A percentile compares a stretch with the other conserved stretches of the same genome.
Conservation (phyloP, 768 basidiomycete species). For the Clitopilus hobsonii region DNA sequence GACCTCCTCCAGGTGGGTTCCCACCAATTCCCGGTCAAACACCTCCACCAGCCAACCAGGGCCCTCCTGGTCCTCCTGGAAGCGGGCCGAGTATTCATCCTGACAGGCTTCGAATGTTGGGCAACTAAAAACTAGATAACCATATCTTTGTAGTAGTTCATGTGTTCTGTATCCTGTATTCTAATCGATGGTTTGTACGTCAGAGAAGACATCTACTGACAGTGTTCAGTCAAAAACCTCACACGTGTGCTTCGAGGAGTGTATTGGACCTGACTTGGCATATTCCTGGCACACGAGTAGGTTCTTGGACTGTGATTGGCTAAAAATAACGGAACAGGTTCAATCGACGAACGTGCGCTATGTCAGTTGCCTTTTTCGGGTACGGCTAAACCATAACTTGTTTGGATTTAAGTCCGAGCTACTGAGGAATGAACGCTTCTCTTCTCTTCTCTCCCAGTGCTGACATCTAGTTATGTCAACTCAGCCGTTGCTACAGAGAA, state of each 20-base stretch:
- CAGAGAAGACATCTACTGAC: no score
- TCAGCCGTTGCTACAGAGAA: constrained; percentile 94
- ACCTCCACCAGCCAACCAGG: constrained; percentile 27
- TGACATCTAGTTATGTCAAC: constrained; percentile 73
- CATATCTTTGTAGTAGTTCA: background rate
- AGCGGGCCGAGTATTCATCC: constrained; percentile 73
- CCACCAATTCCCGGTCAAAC: constrained; percentile 33
- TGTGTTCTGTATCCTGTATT: constrained; percentile 3
- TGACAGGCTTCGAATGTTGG: constrained; percentile 81
- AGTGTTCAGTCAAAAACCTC: no score
- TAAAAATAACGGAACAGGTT: background rate
- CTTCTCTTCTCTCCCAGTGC: constrained; percentile 4
- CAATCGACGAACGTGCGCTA: constrained; percentile 11
- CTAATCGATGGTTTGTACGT: background rate
- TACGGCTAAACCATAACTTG: background rate
- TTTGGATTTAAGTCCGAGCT: constrained; percentile 1
- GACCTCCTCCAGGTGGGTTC: constrained; percentile 35
- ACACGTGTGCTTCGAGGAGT: background rate
- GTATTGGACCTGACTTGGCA: background rate
- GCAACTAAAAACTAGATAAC: constrained; percentile 16
- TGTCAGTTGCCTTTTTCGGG: background rate
- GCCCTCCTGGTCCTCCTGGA: constrained; percentile 22
- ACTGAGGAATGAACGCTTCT: background rate
- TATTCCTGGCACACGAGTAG: background rate
- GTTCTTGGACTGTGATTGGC: background rate